A percentile compares a stretch with the other conserved stretches of the same genome.
phyloP scores from a whole-genome alignment of 805 yeast genomes.

The Candida fluviatilis region DNA sequence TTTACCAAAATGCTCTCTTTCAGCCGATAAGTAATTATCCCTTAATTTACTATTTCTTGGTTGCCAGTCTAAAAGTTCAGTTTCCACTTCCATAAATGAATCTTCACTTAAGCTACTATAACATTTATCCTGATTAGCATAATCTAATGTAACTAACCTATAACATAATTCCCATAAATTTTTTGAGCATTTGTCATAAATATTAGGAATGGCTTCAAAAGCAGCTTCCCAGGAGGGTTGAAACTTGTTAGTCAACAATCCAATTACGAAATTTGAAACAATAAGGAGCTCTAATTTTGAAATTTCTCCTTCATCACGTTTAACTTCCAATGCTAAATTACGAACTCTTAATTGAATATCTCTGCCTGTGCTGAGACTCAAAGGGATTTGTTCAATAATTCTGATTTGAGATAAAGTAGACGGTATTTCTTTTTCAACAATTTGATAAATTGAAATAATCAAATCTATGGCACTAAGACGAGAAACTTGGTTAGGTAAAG shows the following conservation, averaged over 20 bases:
- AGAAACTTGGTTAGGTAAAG: conserved; percentile 45
- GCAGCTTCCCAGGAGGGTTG: conserved; percentile 86
- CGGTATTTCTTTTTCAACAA: conserved; percentile 24
- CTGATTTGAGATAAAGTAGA: conserved; percentile 46
- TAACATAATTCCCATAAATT: conserved; percentile 55
- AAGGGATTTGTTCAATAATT: conserved; percentile 68
- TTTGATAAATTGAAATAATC: conserved; percentile 27
- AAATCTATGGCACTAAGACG: conserved; percentile 52
- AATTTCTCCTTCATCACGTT: conserved; percentile 11
- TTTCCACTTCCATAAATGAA: conserved; percentile 9
- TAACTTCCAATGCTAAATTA: conserved; percentile 44
- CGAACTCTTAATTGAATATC: conserved; percentile 71
- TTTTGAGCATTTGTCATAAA: conserved; percentile 27
- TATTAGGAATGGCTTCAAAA: conserved; percentile 50
- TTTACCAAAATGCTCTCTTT: conserved; percentile 16
- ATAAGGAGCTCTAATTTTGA: conserved; percentile 14
- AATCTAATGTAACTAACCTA: conserved; percentile 26
- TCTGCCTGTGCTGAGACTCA: conserved; percentile 65
- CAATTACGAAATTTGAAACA: conserved; percentile 42
- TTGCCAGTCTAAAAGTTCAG: conserved; percentile 29
- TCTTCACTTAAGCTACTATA: conserved; percentile 6
- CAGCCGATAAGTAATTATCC: conserved; percentile 31
- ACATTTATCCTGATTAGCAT: conserved; percentile 11
- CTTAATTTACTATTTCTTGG: conserved; percentile 44
- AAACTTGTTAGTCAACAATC: conserved; percentile 68